Conservation (phyloP, 805 yeast species). For the Pichia manshurica region DNA sequence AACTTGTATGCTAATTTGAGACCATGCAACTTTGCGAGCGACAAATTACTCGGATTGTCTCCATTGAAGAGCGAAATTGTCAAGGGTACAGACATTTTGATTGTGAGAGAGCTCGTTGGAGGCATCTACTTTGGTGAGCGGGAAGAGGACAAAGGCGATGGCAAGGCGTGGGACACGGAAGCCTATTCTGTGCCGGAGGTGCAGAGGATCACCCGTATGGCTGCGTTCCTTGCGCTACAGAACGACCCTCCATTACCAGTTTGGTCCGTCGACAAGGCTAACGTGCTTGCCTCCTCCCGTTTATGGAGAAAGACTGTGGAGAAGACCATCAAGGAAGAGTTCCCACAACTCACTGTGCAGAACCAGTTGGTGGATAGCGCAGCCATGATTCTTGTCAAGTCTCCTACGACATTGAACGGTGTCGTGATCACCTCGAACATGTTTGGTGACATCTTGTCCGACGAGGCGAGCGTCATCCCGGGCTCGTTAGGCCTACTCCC, state of each 20-base stretch:
- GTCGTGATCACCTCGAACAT: constrained; percentile 88
- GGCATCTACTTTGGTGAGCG: constrained; percentile 98
- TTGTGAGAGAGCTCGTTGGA: constrained; percentile 95
- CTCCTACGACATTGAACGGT: constrained; percentile 89
- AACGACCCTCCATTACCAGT: constrained; percentile 89
- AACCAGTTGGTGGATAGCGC: constrained; percentile 98
- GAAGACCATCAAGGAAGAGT: constrained; percentile 76
- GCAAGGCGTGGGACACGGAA: constrained; percentile 92
- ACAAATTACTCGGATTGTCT: constrained; percentile 73
- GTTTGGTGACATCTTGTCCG: constrained; percentile 98
- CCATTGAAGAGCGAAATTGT: constrained; percentile 85
- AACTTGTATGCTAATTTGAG: constrained; percentile 93
- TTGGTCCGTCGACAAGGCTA: constrained; percentile 96
- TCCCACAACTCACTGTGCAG: constrained; percentile 80
- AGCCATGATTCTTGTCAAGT: constrained; percentile 93
- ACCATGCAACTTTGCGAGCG: constrained; percentile 91
- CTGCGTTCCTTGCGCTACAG: constrained; percentile 93
- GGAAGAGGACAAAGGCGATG: constrained; percentile 82
- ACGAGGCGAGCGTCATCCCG: constrained; percentile 96
- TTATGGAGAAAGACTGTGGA: constrained; percentile 94
- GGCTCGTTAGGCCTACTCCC: constrained; percentile 96
- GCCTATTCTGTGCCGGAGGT: constrained; percentile 88
- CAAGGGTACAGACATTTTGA: constrained; percentile 84
- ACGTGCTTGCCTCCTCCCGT: constrained; percentile 92
- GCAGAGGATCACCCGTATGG: constrained; percentile 95